Evolutionary conservation across 768 basidiomycete species (phyloP).

Genomic region (Podaxis pistillaris): DNA sequence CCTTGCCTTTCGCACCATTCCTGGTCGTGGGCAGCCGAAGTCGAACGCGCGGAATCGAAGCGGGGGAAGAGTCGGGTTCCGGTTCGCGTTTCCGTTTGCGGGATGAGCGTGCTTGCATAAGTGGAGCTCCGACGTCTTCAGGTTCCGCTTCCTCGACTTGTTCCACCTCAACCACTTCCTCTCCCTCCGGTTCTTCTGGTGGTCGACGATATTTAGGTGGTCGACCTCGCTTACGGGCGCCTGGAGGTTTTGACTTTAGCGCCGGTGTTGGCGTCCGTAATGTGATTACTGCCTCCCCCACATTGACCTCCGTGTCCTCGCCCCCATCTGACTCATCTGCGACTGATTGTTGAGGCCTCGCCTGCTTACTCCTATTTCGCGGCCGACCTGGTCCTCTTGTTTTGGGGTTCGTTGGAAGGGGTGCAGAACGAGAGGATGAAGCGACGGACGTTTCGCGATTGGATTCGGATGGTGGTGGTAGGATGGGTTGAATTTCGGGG

Average conservation of each 20-base stretch:
- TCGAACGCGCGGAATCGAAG: constrained; percentile 42
- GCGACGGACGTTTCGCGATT: constrained; percentile 26
- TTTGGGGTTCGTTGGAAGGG: constrained; percentile 14
- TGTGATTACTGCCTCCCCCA: constrained; percentile 15
- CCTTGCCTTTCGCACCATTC: constrained; percentile 67
- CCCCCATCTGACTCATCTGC: constrained; percentile 35
- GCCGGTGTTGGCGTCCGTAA: constrained; percentile 12
- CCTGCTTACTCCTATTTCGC: constrained; percentile 6
- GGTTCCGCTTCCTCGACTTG: not conserved
- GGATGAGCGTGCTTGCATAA: constrained; percentile 26
- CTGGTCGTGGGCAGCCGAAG: constrained; percentile 55
- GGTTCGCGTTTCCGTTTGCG: constrained; percentile 48
- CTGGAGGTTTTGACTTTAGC: constrained; percentile 15
- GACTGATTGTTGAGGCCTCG: constrained; percentile 14
- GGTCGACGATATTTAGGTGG: not conserved
- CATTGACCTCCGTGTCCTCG: constrained; percentile 29
- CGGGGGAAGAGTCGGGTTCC: constrained; percentile 36
- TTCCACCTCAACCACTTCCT: constrained; percentile 52
- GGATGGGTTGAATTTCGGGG: constrained; percentile 1
- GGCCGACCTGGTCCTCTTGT: constrained; percentile 21
- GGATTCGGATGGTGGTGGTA: constrained; percentile 14
- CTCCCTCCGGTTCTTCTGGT: constrained; percentile 45
- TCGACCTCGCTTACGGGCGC: not conserved
- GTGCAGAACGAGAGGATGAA: constrained; percentile 31
- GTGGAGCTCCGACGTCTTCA: constrained; percentile 33